These are phyloP conservation scores for Cutaneotrichosporon sp. DNA, from an alignment of 1,284 basidiomycete species.

Conservation along the genomic window DNA sequence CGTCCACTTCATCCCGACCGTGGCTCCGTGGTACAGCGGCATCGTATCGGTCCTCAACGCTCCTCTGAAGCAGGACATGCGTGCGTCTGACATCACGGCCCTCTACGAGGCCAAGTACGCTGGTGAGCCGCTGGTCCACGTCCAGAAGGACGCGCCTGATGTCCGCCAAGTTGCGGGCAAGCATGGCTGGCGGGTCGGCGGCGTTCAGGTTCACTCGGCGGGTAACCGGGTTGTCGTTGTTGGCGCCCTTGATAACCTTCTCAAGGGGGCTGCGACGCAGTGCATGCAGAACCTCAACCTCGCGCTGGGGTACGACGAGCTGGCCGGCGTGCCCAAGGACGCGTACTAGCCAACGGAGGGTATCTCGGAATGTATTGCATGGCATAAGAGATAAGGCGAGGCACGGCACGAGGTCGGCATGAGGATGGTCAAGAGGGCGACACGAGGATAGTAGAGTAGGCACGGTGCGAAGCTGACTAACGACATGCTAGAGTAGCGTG, in stretches of 20 bases:
- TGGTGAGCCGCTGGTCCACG: conserved; percentile 69
- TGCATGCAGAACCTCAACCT: conserved; percentile 97
- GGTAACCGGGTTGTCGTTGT: conserved; percentile 90
- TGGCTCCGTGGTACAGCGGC: conserved; percentile 94
- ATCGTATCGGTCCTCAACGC: conserved; percentile 85
- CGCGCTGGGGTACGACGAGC: conserved; percentile 88
- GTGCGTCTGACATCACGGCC: conserved; percentile 68
- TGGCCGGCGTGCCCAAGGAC: conserved; percentile 69
- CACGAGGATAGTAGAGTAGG: background rate
- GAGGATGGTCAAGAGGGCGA: background rate
- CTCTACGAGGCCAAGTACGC: conserved; percentile 78
- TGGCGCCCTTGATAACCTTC: conserved; percentile 88
- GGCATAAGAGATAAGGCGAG: background rate
- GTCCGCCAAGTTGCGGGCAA: conserved; percentile 72
- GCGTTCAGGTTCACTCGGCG: conserved; percentile 86
- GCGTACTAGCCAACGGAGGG: conserved; percentile 30
- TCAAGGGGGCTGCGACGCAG: conserved; percentile 97
- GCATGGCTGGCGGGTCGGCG: conserved; percentile 89
- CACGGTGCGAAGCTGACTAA: too few species aligned
- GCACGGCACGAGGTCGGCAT: too few species aligned
- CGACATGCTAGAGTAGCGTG: too few species aligned
- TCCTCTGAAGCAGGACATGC: conserved; percentile 66
- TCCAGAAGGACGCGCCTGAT: conserved; percentile 70
- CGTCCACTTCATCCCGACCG: conserved; percentile 81
- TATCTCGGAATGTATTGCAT: conserved; percentile 9